Evolutionary conservation across 1,284 basidiomycete genomes (phyloP).

Genomic region (Sporisorium exsertum): DNA sequence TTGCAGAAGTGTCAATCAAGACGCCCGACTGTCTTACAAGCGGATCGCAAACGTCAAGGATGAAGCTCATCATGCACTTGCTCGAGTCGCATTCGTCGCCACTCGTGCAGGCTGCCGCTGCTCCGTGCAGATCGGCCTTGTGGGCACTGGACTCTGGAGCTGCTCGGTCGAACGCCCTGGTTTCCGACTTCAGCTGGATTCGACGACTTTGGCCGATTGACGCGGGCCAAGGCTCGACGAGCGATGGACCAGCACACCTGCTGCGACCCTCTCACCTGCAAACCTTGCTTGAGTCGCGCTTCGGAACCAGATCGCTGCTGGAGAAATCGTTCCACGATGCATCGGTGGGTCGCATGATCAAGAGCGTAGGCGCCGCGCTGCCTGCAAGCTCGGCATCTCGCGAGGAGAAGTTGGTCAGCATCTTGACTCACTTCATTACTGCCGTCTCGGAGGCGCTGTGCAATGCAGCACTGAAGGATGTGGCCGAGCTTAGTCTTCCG

Average conservation of each 20-base stretch:
- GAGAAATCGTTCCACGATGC: constrained; percentile 40
- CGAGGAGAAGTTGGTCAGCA: constrained; percentile 18
- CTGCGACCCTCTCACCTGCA: constrained; percentile 37
- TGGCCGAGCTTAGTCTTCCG: constrained; percentile 10
- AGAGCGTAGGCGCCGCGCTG: constrained; percentile 31
- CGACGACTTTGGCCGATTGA: constrained; percentile 28
- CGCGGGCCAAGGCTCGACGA: constrained; percentile 5
- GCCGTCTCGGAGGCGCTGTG: constrained; percentile 31
- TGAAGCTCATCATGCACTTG: constrained; percentile 32
- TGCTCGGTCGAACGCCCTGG: constrained; percentile 19
- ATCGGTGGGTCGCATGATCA: constrained; percentile 37
- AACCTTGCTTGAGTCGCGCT: constrained; percentile 37
- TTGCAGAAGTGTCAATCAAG: constrained; percentile 38
- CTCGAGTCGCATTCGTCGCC: constrained; percentile 26
- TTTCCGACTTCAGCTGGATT: constrained; percentile 39
- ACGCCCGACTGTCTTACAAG: constrained; percentile 15
- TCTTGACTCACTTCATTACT: constrained; percentile 21
- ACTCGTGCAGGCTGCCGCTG: constrained; percentile 29
- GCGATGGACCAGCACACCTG: constrained; percentile 36
- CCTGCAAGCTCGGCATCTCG: constrained; percentile 45
- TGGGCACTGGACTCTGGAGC: constrained; percentile 29
- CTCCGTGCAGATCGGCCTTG: constrained; percentile 27
- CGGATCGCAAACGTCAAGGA: constrained; percentile 14
- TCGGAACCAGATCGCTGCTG: constrained; percentile 31
- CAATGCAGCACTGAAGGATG: constrained; percentile 25